These are phyloP conservation scores for Linnemannia schmuckeri DNA, from an alignment of 192 early-diverging fungal genomes.

Conservation along the genomic window DNA sequence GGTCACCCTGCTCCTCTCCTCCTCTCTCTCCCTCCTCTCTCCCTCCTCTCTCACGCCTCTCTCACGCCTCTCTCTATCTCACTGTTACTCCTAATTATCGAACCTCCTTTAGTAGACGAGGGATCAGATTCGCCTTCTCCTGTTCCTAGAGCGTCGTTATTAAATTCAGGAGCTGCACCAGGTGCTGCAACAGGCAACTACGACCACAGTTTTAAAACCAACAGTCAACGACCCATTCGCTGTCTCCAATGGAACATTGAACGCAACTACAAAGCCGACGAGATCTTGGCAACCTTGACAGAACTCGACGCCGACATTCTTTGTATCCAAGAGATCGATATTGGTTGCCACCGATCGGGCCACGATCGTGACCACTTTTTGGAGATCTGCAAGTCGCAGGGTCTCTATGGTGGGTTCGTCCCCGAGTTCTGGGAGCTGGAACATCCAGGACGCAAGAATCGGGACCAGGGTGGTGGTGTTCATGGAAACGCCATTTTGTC, in stretches of 20 bases:
- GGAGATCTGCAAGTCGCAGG: constrained; percentile 69
- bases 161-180: constrained; percentile 22
- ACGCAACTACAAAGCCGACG: constrained; percentile 78
- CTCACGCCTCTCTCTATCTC: not conserved
- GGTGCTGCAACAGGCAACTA: not conserved
- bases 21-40: not conserved
- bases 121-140: not conserved
- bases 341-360: constrained; percentile 77
- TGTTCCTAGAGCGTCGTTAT: not conserved
- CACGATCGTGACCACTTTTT: constrained; percentile 68
- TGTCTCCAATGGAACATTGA: constrained; percentile 89
- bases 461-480: constrained; percentile 81
- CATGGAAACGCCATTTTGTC: constrained; percentile 86
- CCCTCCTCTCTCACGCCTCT: not conserved
- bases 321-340: constrained; percentile 84
- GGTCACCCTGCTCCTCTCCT: constrained; percentile 1
- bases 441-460: constrained; percentile 63
- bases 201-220: not conserved
- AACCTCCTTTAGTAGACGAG: not conserved
- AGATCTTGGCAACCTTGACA: constrained; percentile 66
- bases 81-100: not conserved
- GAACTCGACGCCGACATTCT: constrained; percentile 78
- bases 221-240: constrained; percentile 59
- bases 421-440: constrained; percentile 83
- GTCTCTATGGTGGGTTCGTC: constrained; percentile 75